Conservation (phyloP, 495 filamentous ascomycete genomes). For the Penicillium dipodomyicola region DNA sequence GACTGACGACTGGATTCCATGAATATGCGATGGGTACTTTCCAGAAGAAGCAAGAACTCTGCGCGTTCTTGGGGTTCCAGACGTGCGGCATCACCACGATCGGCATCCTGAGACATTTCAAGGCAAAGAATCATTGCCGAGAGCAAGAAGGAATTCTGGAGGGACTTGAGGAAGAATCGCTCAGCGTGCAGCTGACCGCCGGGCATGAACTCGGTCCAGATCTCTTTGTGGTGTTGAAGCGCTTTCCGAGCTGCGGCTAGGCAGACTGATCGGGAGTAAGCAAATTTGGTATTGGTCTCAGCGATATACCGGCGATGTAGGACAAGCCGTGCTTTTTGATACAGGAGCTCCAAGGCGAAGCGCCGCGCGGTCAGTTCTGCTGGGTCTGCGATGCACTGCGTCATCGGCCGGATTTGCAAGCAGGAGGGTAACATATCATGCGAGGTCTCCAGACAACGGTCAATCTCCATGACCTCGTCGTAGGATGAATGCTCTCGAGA, state of each 20-base stretch:
- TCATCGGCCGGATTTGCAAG: conserved; percentile 65
- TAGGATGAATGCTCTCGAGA: conserved; percentile 54
- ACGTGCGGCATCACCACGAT: conserved; percentile 8
- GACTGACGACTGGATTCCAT: conserved; percentile 62
- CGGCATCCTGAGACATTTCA: conserved; percentile 53
- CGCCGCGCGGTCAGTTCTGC: conserved; percentile 78
- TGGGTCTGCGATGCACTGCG: conserved; percentile 71
- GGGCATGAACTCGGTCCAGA: conserved; percentile 71
- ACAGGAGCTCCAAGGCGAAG: conserved; percentile 75
- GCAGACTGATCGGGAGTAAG: conserved; percentile 76
- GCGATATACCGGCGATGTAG: conserved; percentile 82
- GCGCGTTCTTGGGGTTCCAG: conserved; percentile 34
- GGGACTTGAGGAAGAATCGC: conserved; percentile 72
- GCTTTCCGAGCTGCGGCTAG: conserved; percentile 77
- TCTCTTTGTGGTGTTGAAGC: conserved; percentile 69
- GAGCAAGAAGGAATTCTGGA: conserved; percentile 76
- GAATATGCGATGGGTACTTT: conserved; percentile 69
- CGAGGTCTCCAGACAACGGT: conserved; percentile 67
- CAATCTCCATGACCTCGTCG: conserved; percentile 76
- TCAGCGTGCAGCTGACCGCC: conserved; percentile 68
- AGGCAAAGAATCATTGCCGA: conserved; percentile 86
- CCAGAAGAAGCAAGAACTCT: conserved; percentile 67
- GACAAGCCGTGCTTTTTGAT: conserved; percentile 77
- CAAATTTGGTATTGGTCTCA: conserved; percentile 67
- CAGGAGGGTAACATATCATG: conserved; percentile 65